phyloP scores from a whole-genome alignment of 257 asterid genomes.

The Forsythia viridissima region DNA sequence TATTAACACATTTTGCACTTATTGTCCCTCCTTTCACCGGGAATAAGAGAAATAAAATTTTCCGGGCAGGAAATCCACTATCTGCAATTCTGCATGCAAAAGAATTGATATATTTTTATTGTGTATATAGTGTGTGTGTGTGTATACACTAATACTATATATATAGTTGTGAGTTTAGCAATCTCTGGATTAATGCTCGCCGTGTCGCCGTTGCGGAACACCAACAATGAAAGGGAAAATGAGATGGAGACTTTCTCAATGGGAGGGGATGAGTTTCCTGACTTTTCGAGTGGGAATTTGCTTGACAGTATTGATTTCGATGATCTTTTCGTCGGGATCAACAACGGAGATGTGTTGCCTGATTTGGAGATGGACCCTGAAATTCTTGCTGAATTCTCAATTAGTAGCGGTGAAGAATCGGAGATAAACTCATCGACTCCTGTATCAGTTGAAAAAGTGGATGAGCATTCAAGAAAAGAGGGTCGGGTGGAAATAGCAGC shows the following conservation, averaged over 20 bases:
- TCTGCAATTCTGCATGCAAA: not conserved
- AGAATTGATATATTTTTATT: not conserved
- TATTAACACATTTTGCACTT: slow-evolving; percentile 12
- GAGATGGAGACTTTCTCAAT: slow-evolving; percentile 49
- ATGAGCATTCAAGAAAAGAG: not conserved
- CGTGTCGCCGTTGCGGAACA: slow-evolving; percentile 55
- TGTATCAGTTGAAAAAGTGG: slow-evolving; percentile 22
- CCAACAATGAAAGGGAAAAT: slow-evolving; percentile 48
- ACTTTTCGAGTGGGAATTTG: slow-evolving; percentile 55
- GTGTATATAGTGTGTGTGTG: not conserved
- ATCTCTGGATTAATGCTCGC: slow-evolving; percentile 54
- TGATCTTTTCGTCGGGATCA: slow-evolving; percentile 68
- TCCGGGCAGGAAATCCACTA: not conserved
- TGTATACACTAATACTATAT: not conserved
- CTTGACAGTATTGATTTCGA: slow-evolving; percentile 83
- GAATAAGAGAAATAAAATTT: not conserved
- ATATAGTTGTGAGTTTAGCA: not conserved
- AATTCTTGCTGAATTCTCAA: slow-evolving; percentile 64
- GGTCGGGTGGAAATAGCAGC: slow-evolving; percentile 14
- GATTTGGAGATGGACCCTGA: slow-evolving; percentile 89
- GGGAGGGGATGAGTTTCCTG: slow-evolving; percentile 48
- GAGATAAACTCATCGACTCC: slow-evolving; percentile 29
- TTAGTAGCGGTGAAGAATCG: slow-evolving; percentile 41
- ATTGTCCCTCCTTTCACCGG: slow-evolving; percentile 5
- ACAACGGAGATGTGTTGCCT: slow-evolving; percentile 59